A percentile compares a stretch with the other conserved stretches of the same genome.
Evolutionary conservation across 169 alveolate species (phyloP).

Genomic region (Babesia sp.): DNA sequence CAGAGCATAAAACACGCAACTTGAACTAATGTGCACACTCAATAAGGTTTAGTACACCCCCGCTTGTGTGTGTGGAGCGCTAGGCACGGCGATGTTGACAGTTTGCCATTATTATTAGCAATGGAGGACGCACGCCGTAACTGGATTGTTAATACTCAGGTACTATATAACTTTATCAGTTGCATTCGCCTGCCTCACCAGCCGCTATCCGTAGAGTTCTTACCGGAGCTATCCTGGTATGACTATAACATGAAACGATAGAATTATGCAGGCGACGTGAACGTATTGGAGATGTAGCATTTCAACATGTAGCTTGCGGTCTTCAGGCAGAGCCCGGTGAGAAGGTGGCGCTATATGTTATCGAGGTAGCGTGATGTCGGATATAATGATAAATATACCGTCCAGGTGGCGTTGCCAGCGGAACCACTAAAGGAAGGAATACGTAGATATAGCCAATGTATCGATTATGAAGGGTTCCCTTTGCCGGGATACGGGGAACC

Average conservation of each 20-base stretch:
- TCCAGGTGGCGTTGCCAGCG: constrained; percentile 63
- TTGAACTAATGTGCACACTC: neutral
- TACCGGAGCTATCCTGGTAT: constrained; percentile 34
- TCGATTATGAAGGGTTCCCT: constrained; percentile 70
- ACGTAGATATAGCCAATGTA: constrained; percentile 57
- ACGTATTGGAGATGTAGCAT: constrained; percentile 27
- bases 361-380: constrained; percentile 34
- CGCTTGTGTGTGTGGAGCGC: neutral
- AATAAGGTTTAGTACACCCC: neutral
- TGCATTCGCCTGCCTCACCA: constrained; percentile 61
- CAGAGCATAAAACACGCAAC: neutral
- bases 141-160: constrained; percentile 65
- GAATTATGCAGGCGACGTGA: constrained; percentile 18
- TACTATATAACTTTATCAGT: constrained; percentile 63
- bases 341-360: constrained; percentile 46
- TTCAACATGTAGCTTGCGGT: constrained; percentile 63
- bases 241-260: neutral
- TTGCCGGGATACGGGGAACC: constrained; percentile 48
- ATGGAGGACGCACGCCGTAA: constrained; percentile 66
- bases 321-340: constrained; percentile 58
- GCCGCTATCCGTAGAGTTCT: constrained; percentile 63
- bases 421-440: constrained; percentile 52
- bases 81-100: neutral
- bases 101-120: neutral
- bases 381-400: neutral